Percentiles rank a stretch among this genome's conserved stretches.
phyloP scores from a whole-genome alignment of 73 alveolate species.

The Halteria grandinella region DNA sequence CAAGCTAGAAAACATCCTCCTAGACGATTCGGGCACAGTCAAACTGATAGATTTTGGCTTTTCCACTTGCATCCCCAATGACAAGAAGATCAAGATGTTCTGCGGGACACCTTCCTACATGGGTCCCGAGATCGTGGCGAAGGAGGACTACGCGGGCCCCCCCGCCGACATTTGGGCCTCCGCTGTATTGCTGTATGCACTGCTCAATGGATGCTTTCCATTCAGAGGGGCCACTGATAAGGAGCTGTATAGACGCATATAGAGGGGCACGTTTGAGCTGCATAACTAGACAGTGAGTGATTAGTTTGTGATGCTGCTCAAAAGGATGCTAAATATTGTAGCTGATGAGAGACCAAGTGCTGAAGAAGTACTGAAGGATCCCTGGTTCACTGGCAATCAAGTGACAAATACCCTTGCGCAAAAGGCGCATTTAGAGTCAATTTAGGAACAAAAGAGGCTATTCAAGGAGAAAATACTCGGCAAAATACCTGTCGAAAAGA shows the following conservation, averaged over 20 bases:
- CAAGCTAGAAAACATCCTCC: constrained; percentile 82
- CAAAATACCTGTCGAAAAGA: too few relatives aligned
- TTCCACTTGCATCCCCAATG: constrained; percentile 50
- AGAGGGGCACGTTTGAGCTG: too few relatives aligned
- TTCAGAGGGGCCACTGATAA: constrained; percentile 63
- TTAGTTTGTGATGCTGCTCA: too few relatives aligned
- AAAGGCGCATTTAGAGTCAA: too few relatives aligned
- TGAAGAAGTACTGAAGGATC: too few relatives aligned
- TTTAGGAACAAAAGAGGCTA: too few relatives aligned
- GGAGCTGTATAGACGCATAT: constrained; percentile 40
- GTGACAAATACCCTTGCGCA: too few relatives aligned
- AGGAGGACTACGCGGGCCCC: constrained; percentile 75
- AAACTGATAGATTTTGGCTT: constrained; percentile 90
- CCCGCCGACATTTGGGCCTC: constrained; percentile 89
- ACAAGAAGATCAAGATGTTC: constrained; percentile 56
- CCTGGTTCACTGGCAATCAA: too few relatives aligned
- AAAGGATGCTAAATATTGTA: too few relatives aligned
- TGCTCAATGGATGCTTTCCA: constrained; percentile 84
- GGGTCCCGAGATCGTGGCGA: constrained; percentile 88
- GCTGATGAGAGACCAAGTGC: too few relatives aligned
- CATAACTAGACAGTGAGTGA: too few relatives aligned
- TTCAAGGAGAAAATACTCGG: too few relatives aligned
- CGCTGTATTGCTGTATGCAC: constrained; percentile 77
- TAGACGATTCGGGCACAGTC: constrained; percentile 64
- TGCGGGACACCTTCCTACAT: constrained; percentile 92